A percentile compares a stretch with the other conserved stretches of the same genome.
Evolutionary conservation across 306 rosid species (phyloP).

Genomic region (Cyclanthera cordifolia): DNA sequence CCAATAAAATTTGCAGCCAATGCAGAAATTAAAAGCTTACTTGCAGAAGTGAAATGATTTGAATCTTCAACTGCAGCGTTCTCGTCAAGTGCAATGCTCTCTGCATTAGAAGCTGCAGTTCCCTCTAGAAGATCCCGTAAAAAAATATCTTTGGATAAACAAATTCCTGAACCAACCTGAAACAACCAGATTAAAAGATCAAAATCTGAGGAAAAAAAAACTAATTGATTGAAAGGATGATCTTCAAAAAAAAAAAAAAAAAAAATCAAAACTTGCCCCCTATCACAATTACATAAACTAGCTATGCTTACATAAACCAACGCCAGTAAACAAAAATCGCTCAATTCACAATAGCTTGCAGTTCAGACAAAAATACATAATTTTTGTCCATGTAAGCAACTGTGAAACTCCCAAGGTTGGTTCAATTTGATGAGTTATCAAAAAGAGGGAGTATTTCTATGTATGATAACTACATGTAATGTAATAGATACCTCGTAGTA

Average conservation of each 20-base stretch:
- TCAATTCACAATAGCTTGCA: background rate
- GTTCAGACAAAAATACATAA: background rate
- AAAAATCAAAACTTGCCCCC: background rate
- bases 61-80: constrained; percentile 30
- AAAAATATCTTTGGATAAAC: constrained; percentile 48
- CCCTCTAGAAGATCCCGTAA: constrained; percentile 55
- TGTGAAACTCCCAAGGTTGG: background rate
- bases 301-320: background rate
- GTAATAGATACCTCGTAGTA: constrained; percentile 54
- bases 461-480: background rate
- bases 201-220: background rate
- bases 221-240: background rate
- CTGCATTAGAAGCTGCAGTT: constrained; percentile 46
- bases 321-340: background rate
- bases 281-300: background rate
- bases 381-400: background rate
- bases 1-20: background rate
- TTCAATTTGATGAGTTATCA: background rate
- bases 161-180: constrained; percentile 49
- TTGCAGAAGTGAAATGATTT: constrained; percentile 15
- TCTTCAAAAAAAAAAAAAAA: background rate
- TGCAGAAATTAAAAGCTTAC: constrained; percentile 27
- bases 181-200: constrained; percentile 8
- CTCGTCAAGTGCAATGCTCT: constrained; percentile 33
- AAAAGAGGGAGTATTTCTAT: background rate